These are phyloP conservation scores for Penicillium sp. DNA, from an alignment of 2,329 filamentous ascomycete genomes.

Conservation along the genomic window DNA sequence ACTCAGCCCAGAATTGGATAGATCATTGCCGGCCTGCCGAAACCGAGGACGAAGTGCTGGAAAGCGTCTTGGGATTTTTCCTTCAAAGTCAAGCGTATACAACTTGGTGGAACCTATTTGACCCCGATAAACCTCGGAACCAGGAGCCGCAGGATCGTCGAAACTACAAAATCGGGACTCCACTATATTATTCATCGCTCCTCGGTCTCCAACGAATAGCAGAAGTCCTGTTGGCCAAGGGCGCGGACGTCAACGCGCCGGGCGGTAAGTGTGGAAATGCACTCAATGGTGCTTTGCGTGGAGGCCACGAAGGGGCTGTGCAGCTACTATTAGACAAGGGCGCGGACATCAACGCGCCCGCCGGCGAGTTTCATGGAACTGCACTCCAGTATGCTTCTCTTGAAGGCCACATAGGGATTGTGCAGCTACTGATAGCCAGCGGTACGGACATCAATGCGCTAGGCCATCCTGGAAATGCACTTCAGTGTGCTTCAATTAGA, in stretches of 20 bases:
- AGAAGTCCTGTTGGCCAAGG: neutral
- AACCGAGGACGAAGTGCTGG: neutral
- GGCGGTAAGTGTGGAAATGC: neutral
- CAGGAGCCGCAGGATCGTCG: rapidly evolving
- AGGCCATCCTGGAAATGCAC: rapidly evolving
- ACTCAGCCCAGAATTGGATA: neutral
- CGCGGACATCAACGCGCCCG: neutral
- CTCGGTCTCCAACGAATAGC: neutral
- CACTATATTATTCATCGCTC: neutral
- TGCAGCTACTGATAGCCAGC: no score
- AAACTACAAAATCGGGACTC: neutral
- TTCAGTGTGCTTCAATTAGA: neutral
- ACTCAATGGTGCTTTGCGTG: neutral
- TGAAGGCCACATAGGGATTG: no score
- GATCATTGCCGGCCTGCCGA: neutral
- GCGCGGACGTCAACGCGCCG: neutral
- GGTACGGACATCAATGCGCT: no score
- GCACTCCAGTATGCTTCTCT: no score
- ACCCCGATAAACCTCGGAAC: rapidly evolving
- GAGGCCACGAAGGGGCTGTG: neutral
- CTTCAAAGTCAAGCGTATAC: neutral
- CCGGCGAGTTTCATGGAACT: no score
- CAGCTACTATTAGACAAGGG: neutral
- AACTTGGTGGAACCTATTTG: neutral
- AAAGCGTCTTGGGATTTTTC: neutral